Conservation (phyloP, 1,139 yeast genomes). For the Blastobotrys buckinghamii region DNA sequence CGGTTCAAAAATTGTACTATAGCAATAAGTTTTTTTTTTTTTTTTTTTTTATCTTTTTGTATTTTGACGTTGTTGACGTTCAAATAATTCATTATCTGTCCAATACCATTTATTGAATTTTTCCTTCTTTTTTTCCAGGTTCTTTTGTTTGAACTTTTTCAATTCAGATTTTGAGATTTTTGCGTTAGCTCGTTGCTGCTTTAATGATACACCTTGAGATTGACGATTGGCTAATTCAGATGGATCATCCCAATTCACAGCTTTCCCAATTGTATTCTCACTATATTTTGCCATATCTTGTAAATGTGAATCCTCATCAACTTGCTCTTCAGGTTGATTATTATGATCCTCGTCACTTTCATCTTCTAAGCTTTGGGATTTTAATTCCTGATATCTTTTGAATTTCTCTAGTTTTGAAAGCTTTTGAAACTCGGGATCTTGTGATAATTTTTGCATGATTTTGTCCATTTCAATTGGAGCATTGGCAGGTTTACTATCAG, state of each 20-base stretch:
- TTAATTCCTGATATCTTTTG: constrained; percentile 15
- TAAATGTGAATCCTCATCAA: background rate
- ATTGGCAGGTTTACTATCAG: no score
- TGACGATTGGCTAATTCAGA: constrained; percentile 11
- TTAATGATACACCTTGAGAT: constrained; percentile 20
- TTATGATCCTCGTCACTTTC: background rate
- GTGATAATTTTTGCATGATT: constrained; percentile 16
- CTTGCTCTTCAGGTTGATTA: constrained; percentile 1
- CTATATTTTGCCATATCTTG: constrained; percentile 4
- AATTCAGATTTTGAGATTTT: constrained; percentile 24
- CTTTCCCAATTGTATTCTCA: background rate
- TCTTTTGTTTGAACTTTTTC: constrained; percentile 20
- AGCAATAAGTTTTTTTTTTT: background rate
- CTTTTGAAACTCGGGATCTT: constrained; percentile 18
- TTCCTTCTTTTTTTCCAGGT: constrained; percentile 24
- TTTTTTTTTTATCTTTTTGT: background rate
- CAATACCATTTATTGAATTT: constrained; percentile 20
- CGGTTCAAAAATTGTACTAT: constrained; percentile 1
- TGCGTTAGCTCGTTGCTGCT: constrained; percentile 19
- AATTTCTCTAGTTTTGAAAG: constrained; percentile 17
- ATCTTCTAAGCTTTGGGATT: background rate
- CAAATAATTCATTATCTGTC: constrained; percentile 2
- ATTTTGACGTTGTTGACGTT: constrained; percentile 2
- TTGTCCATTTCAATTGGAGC: constrained; percentile 2
- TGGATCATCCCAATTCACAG: constrained; percentile 11